These are phyloP conservation scores for Smallanthus sonchifolius DNA, from an alignment of 129 eudicot genomes.

Conservation along the genomic window DNA sequence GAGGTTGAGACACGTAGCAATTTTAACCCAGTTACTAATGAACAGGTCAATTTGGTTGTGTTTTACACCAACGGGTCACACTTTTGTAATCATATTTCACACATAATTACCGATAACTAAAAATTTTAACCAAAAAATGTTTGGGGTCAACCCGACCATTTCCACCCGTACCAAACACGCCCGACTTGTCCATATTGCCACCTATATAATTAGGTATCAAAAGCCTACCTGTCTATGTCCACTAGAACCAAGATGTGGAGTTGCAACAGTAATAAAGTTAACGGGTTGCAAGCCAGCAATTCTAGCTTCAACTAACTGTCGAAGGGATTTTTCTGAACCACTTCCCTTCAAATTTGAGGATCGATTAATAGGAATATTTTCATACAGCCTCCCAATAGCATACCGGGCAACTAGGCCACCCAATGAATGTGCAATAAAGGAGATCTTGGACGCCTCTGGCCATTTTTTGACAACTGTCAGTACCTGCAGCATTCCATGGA, in stretches of 20 bases:
- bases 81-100: background rate
- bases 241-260: slow-evolving; percentile 77
- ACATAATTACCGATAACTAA: background rate
- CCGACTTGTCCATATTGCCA: background rate
- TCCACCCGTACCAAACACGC: background rate
- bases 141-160: background rate
- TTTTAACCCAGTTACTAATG: background rate
- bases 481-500: slow-evolving; percentile 47
- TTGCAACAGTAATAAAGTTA: slow-evolving; percentile 73
- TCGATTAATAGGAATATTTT: slow-evolving; percentile 14
- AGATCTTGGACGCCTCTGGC: slow-evolving; percentile 69
- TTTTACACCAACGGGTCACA: background rate
- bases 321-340: background rate
- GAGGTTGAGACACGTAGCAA: too few relatives aligned
- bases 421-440: slow-evolving; percentile 82
- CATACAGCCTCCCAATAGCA: slow-evolving; percentile 69
- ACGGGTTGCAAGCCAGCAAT: slow-evolving; percentile 66
- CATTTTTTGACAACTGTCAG: slow-evolving; percentile 50
- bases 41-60: background rate
- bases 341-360: background rate
- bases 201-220: background rate
- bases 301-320: slow-evolving; percentile 30
- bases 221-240: slow-evolving; percentile 65
- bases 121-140: background rate
- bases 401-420: slow-evolving; percentile 88